A percentile compares a stretch with the other conserved stretches of the same genome.
phyloP scores from a whole-genome alignment of 139 green algal species.

The Chlamydomonas asymmetrica region DNA sequence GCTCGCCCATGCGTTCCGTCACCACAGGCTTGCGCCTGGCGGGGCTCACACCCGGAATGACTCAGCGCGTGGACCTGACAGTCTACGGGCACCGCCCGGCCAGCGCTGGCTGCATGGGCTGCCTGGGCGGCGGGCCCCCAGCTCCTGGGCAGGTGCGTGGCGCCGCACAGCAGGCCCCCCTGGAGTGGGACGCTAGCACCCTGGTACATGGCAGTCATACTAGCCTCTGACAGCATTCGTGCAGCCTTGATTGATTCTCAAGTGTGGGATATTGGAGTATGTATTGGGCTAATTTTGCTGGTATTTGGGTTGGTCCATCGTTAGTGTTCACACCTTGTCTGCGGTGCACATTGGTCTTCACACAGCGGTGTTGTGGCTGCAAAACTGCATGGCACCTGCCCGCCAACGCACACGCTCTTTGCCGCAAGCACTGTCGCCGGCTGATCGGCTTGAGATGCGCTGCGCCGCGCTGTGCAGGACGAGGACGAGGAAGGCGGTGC shows the following conservation, averaged over 20 bases:
- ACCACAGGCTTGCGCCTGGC: not conserved
- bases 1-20: too few relatives aligned
- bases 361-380: not conserved
- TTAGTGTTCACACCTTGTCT: too few relatives aligned
- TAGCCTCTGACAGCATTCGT: too few relatives aligned
- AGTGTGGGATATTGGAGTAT: constrained; percentile 12
- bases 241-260: too few relatives aligned
- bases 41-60: constrained; percentile 2
- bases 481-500: constrained; percentile 5
- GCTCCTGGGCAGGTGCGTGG: not conserved
- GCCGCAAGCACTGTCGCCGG: not conserved
- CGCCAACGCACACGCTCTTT: too few relatives aligned
- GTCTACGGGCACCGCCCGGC: not conserved
- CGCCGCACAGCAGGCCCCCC: not conserved
- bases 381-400: not conserved
- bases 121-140: not conserved
- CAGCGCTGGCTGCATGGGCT: not conserved
- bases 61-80: not conserved
- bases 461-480: not conserved
- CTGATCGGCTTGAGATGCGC: not conserved
- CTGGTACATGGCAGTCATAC: not conserved
- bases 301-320: too few relatives aligned
- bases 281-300: too few relatives aligned
- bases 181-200: not conserved
- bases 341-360: too few relatives aligned